Percentiles rank a stretch among this genome's conserved stretches.
Conservation (phyloP, 2,329 filamentous ascomycete genomes). For the Alternaria triticina region DNA sequence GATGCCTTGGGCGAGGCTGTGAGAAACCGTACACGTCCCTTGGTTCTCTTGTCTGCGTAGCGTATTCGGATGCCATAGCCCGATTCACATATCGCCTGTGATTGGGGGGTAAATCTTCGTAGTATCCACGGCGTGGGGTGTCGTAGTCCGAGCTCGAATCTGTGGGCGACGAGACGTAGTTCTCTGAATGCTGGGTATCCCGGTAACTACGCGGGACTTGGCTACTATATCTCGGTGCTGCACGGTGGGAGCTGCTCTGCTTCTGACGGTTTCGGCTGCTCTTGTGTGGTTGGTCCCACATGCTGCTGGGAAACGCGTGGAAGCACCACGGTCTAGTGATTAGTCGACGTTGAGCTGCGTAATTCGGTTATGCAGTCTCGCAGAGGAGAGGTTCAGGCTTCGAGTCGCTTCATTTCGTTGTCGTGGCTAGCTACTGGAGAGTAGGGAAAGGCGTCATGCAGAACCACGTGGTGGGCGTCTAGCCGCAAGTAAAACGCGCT, state of each 20-base stretch:
- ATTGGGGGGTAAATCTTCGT: background rate
- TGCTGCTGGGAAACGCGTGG: background rate
- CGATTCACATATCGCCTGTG: background rate
- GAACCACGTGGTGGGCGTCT: slow-evolving; percentile 17
- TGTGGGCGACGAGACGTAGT: slow-evolving; percentile 8
- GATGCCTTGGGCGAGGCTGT: background rate
- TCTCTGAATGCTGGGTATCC: slow-evolving; percentile 3
- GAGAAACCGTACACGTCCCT: background rate
- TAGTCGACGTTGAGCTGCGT: slow-evolving; percentile 1
- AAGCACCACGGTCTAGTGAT: background rate
- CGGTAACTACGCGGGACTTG: background rate
- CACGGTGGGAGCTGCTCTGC: background rate
- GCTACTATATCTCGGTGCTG: background rate
- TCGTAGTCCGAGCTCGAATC: slow-evolving; percentile 9
- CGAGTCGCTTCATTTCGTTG: slow-evolving; percentile 2
- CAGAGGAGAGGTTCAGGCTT: background rate
- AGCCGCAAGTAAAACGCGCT: slow-evolving; percentile 4
- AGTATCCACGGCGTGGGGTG: background rate
- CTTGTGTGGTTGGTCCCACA: slow-evolving; percentile 4
- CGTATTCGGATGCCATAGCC: slow-evolving; percentile 8
- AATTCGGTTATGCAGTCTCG: background rate
- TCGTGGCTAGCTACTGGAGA: slow-evolving; percentile 1
- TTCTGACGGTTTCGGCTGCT: slow-evolving; percentile 1
- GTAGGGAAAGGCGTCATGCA: slow-evolving; percentile 4
- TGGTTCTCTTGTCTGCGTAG: background rate